Base-by-base conservation (phyloP, 805 yeast genomes). In the Ogataea ramenticola region DNA sequence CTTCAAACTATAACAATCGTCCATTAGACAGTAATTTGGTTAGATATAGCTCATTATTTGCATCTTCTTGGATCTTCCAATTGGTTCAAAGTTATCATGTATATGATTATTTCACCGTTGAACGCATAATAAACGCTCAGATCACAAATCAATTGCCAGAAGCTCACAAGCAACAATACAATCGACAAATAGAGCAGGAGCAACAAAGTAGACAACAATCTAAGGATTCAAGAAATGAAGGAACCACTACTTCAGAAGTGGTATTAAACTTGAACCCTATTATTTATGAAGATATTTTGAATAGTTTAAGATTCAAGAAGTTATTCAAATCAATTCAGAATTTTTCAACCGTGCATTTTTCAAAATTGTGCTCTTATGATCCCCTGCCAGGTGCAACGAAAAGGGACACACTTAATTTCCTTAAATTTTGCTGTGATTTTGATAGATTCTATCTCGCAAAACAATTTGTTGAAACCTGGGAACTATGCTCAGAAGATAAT, bases 71-170 rank as follows among this genome's bases (percentile, higher is more conserved):
- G 35, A 14, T 39, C 10, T 39, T 29, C 15, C 3, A 42, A 21
- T 40, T 51, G 3, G 41, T 52, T 22, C 54, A 49, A 41, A 44
- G 46, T 27, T 51, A 42, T 39, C 50, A 49, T 15, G 36, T 41
- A 7, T n/a, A 20, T 19, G 12, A 19, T 20, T 39, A 39, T n/a
- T 17, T 17, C 4, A 15, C 19, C 21, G 30, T 34, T 34, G 37
- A 34, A 34, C 24, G 6, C 3, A 34, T 34, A 9, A 7, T 34
- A 20, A 34, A 34, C n/a, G 12, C 37, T 16, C 21, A 34, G 12
- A n/a, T 19, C 4, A 12, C 26, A 7, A 17, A 33, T 6, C 36
- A 24, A 24, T 24, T n/a, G n/a, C n/a, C n/a, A n/a, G n/a, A n/a
- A n/a, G n/a, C n/a, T n/a, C n/a, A n/a, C n/a, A n/a, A n/a, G n/a